Conservation (phyloP, 352 stramenopile species). For the Phytopythium helicoides region DNA sequence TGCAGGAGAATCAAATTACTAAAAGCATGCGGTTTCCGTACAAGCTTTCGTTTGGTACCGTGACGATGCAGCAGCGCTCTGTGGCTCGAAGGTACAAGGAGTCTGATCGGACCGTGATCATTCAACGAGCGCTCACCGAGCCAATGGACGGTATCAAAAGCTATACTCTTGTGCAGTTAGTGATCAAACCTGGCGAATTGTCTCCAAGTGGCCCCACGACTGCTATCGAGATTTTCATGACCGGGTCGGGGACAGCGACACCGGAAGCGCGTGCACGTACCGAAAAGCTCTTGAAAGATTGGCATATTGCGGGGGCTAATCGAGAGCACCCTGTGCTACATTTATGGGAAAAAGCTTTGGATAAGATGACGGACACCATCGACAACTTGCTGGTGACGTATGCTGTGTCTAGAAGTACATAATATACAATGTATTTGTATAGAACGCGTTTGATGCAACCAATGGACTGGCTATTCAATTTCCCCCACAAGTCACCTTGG, state of each 20-base stretch:
- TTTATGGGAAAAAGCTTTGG: no score
- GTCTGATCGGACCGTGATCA: background rate
- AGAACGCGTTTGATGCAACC: no score
- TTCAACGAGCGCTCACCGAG: background rate
- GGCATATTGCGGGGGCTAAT: no score
- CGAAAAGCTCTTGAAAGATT: background rate
- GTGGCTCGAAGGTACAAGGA: background rate
- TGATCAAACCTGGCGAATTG: background rate
- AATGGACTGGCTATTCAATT: no score
- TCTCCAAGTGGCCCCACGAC: background rate
- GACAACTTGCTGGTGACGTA: no score
- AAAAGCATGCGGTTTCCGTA: background rate
- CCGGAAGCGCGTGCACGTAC: background rate
- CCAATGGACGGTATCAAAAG: background rate
- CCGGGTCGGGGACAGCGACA: background rate
- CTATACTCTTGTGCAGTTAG: background rate
- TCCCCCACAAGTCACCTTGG: no score
- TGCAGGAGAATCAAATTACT: background rate
- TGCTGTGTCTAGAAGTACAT: no score
- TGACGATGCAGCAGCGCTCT: background rate
- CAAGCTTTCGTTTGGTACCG: background rate
- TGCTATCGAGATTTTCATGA: background rate
- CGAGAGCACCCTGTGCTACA: no score
- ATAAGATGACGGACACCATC: no score
- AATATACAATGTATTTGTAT: no score